Base-by-base conservation (phyloP, 2,329 filamentous ascomycete species). In the Xylaria multiplex region DNA sequence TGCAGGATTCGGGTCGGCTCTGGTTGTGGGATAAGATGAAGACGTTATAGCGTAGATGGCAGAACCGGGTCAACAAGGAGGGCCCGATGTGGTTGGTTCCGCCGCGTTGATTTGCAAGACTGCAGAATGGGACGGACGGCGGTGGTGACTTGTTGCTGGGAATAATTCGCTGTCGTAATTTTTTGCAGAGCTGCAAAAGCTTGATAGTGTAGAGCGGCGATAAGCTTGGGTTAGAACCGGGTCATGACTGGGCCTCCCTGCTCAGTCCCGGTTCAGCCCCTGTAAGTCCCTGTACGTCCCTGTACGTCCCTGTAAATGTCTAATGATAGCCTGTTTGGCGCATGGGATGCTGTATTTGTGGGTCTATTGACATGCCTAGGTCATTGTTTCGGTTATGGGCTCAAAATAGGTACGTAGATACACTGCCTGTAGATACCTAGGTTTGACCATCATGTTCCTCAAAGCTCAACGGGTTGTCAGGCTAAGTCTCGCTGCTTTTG, bases 181-280 rank as follows among this genome's bases (percentile, higher is more conserved):
- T 67, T 66, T 66, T 59, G 58, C 57, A 50, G 66, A 53, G 49
- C 65, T 64, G 49, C 48, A 62, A 64, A 66, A 69, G 61, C 61
- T 64, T 63, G 67, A 67, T 66, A 64, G 59, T n/a, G 49, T 37
- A 54, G 30, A 58, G 48, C 59, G 48, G 57, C 45, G 65, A 67
- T 67, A 35, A 46, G 32, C 50, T 54, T n/a, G n/a, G 56, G 60
- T 30, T 40, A 24, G 16, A 11, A 35, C 48, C 13, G 27, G 48
- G 48, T 35, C 48, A 35, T 14, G 11, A 46, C 27, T 24, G 35
- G 46, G 43, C 27, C 27, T 45, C 49, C 49, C 62, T 46, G 13
- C 24, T 45, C 16, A 2, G 32, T 35, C 32, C 32, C 32, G 2
- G 32, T 5, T 27, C 27, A 5, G 27, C 5, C 27, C 27, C 27